A percentile compares a stretch with the other conserved stretches of the same genome.
Evolutionary conservation across 345 rosid genomes (phyloP).

Genomic region (Arabidopsis arenosa): DNA sequence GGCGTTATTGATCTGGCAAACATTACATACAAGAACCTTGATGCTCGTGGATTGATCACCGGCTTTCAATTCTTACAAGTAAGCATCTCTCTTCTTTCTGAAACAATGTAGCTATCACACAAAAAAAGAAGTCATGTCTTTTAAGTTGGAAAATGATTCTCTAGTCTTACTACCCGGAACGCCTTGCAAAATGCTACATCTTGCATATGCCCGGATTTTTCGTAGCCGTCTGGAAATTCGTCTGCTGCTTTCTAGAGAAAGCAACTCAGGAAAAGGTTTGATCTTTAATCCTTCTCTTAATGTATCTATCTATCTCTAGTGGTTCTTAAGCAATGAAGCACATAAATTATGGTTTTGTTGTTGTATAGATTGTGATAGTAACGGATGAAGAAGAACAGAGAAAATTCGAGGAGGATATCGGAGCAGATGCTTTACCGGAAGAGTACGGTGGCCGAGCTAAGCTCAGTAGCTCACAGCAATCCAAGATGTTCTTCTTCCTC

Average conservation of each 20-base stretch:
- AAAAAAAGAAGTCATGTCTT: neutral
- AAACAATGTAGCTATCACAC: slow-evolving; percentile 3
- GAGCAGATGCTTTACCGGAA: slow-evolving; percentile 66
- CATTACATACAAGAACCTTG: slow-evolving; percentile 68
- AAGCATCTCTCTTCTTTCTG: slow-evolving; percentile 7
- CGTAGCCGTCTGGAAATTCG: slow-evolving; percentile 71
- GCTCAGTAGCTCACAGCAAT: slow-evolving; percentile 56
- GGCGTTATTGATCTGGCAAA: slow-evolving; percentile 71
- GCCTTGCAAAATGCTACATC: slow-evolving; percentile 70
- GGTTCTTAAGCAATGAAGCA: too few relatives aligned
- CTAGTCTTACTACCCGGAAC: slow-evolving; percentile 95
- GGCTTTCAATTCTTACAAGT: slow-evolving; percentile 94
- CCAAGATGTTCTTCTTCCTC: slow-evolving; percentile 64
- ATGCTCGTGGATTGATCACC: slow-evolving; percentile 81
- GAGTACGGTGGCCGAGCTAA: slow-evolving; percentile 81
- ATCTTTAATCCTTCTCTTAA: neutral
- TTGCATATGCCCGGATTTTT: slow-evolving; percentile 86
- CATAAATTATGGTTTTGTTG: too few relatives aligned
- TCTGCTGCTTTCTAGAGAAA: slow-evolving; percentile 87
- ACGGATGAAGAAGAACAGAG: slow-evolving; percentile 59
- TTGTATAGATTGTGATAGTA: slow-evolving; percentile 67
- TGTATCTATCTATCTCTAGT: too few relatives aligned
- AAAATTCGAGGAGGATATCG: slow-evolving; percentile 54
- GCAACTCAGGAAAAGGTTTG: slow-evolving; percentile 81
- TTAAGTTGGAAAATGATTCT: neutral